Conservation (phyloP, 352 stramenopile species). For the Phytophthora aleatoria region DNA sequence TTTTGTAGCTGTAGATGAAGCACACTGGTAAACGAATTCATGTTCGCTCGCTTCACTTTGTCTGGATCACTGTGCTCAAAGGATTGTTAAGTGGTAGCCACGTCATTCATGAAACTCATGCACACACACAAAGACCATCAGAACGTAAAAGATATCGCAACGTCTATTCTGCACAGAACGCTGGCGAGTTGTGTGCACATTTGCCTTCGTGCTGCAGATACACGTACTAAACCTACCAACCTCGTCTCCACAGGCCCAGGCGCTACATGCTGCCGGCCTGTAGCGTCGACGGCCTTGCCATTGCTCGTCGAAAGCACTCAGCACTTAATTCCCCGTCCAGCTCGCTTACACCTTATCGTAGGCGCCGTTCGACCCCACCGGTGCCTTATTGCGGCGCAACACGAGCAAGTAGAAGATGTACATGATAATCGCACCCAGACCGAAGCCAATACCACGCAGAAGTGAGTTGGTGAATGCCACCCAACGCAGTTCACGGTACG, state of each 20-base stretch:
- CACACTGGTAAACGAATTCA: slow-evolving; percentile 26
- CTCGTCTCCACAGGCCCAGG: slow-evolving; percentile 18
- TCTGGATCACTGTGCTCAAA: not conserved
- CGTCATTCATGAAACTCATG: not conserved
- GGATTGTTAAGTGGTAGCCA: slow-evolving; percentile 12
- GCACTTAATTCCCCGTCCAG: slow-evolving; percentile 19
- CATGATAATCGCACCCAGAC: slow-evolving; percentile 79
- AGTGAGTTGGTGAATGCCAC: slow-evolving; percentile 82
- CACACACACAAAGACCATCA: not conserved
- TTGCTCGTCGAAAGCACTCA: slow-evolving; percentile 26
- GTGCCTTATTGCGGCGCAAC: slow-evolving; percentile 51
- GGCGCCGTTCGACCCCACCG: slow-evolving; percentile 38
- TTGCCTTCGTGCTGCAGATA: slow-evolving; percentile 37
- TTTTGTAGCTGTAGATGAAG: slow-evolving; percentile 12
- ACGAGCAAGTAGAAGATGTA: slow-evolving; percentile 85
- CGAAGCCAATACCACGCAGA: slow-evolving; percentile 74
- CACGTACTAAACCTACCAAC: slow-evolving; percentile 43
- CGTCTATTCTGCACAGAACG: slow-evolving; percentile 42
- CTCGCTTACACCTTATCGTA: slow-evolving; percentile 82
- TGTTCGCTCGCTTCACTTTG: slow-evolving; percentile 6
- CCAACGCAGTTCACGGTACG: slow-evolving; percentile 81
- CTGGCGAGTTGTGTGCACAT: slow-evolving; percentile 34
- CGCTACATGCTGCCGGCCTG: slow-evolving; percentile 10
- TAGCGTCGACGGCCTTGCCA: slow-evolving; percentile 20
- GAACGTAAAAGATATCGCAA: slow-evolving; percentile 36